Conservation (phyloP, 2,329 filamentous ascomycete genomes). For the Xylaria multiplex region DNA sequence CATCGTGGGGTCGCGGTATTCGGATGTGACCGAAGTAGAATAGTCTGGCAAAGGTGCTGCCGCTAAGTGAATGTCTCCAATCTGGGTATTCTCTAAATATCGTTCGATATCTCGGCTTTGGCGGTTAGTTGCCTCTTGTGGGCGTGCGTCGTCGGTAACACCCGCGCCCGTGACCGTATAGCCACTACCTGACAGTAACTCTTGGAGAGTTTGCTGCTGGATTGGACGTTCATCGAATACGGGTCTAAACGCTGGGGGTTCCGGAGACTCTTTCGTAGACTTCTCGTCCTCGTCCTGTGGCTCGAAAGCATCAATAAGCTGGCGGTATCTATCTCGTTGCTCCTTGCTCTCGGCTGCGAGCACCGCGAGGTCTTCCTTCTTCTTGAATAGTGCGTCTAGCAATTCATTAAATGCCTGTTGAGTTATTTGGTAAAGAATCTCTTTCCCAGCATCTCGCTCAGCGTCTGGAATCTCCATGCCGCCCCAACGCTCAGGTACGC, state of each 20-base stretch:
- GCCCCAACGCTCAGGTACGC: slow-evolving; percentile 78
- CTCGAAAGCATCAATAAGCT: slow-evolving; percentile 58
- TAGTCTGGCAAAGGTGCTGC: slow-evolving; percentile 17
- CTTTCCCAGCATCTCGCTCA: slow-evolving; percentile 84
- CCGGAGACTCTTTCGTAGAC: slow-evolving; percentile 24
- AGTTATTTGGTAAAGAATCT: slow-evolving; percentile 90
- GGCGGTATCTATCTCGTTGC: slow-evolving; percentile 67
- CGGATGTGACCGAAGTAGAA: slow-evolving; percentile 29
- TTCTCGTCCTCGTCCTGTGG: slow-evolving; percentile 48
- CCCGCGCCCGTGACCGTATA: slow-evolving; percentile 53
- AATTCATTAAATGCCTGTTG: slow-evolving; percentile 95
- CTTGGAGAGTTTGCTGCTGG: slow-evolving; percentile 50
- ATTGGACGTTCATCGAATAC: slow-evolving; percentile 25
- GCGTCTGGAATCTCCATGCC: slow-evolving; percentile 82
- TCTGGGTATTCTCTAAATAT: background rate
- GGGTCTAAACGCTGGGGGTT: slow-evolving; percentile 28
- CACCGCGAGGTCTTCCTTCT: slow-evolving; percentile 79
- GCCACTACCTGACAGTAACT: slow-evolving; percentile 57
- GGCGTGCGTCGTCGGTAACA: slow-evolving; percentile 34
- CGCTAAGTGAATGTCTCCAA: background rate
- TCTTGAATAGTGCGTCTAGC: slow-evolving; percentile 84
- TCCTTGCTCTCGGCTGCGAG: slow-evolving; percentile 71
- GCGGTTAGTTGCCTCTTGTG: slow-evolving; percentile 7
- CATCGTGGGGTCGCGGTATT: slow-evolving; percentile 68
- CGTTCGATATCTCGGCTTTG: slow-evolving; percentile 9